A percentile compares a stretch with the other conserved stretches of the same genome.
These are phyloP conservation scores for Scedosporium dehoogii DNA, from an alignment of 2,329 filamentous ascomycete species.

Conservation along the genomic window DNA sequence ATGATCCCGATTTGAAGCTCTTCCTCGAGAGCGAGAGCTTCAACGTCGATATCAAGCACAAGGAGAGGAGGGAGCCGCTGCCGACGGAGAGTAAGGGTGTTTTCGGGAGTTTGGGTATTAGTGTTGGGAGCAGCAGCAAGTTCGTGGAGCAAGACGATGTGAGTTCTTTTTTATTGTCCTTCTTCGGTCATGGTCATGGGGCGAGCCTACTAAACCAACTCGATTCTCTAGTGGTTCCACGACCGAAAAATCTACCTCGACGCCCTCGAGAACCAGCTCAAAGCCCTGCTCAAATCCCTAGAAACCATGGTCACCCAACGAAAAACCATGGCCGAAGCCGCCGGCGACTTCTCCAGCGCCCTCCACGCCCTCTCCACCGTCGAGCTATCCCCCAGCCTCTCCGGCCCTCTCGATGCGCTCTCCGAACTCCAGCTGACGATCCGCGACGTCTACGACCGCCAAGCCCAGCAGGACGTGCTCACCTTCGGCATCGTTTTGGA, in stretches of 20 bases:
- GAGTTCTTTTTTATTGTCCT: constrained; percentile 24
- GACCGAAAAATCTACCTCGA: constrained; percentile 93
- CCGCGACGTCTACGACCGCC: constrained; percentile 87
- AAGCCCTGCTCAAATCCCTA: constrained; percentile 83
- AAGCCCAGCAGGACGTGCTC: constrained; percentile 92
- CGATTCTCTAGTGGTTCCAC: constrained; percentile 71
- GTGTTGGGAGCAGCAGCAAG: constrained; percentile 67
- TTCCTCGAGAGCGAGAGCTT: constrained; percentile 96
- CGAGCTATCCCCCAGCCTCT: constrained; percentile 81
- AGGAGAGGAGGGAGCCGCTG: constrained; percentile 81
- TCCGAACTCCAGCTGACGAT: constrained; percentile 93
- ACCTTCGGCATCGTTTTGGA: constrained; percentile 97
- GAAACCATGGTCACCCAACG: constrained; percentile 87
- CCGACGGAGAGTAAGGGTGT: constrained; percentile 88
- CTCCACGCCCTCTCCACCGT: constrained; percentile 88
- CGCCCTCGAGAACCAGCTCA: constrained; percentile 83
- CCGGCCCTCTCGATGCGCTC: constrained; percentile 78
- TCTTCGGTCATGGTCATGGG: neutral
- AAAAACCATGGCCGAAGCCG: constrained; percentile 87
- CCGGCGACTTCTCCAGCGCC: constrained; percentile 84
- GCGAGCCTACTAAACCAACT: constrained; percentile 4
- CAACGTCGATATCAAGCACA: constrained; percentile 95
- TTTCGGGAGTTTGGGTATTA: constrained; percentile 74
- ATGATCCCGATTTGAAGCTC: constrained; percentile 88
- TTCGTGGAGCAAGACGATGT: constrained; percentile 98